Base-by-base conservation (phyloP, 2,329 filamentous ascomycete genomes). In the Pezicula radicicola region DNA sequence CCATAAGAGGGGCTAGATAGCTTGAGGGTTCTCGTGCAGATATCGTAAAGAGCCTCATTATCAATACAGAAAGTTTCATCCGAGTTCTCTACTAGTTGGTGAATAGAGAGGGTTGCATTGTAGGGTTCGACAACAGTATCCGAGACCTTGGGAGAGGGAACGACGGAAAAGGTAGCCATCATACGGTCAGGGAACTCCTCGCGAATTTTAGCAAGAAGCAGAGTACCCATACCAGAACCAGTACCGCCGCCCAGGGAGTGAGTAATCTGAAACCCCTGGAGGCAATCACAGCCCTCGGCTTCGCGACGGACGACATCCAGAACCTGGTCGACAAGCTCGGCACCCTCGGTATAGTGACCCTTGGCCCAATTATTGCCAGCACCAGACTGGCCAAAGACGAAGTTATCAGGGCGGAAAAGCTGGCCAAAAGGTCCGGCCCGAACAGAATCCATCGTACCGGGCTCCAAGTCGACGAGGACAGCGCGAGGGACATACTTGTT, bases 321-420 rank as follows among this genome's bases (percentile, higher is more conserved):
- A 65, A 99, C 94, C 71, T 97, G 84, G 81, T 99, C 94, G 65
- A 99, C 94, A 60, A 97, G 85, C 81, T 99, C 94, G 66, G 94
- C 94, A 85, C 94, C 94, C 82, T 99, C 94, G 62, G 94, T 99
- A 85, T 99, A 99, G 76, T 99, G 94, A 80, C 94, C 94, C 88
- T 97, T 99, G 77, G 94, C 94, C 94, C 94, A 99, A 87, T 97
- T 97, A 91, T 99, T 99, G 79, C 94, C 94, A 75, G 94, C 94
- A 84, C 94, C 93, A 68, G 94, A 97, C 82, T 97, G 94, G 68
- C 94, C 94, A 76, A 97, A 97, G 72, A 97, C 91, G 79, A 97
- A 97, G 88, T 97, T 99, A 82, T 99, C 94, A 73, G 94, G 94
- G 63, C 94, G 92, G 91, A 99, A 97, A 66, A 99, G 91, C 81